Evolutionary conservation across 495 filamentous ascomycete species (phyloP).

Genomic region (Aspergillus baeticus): DNA sequence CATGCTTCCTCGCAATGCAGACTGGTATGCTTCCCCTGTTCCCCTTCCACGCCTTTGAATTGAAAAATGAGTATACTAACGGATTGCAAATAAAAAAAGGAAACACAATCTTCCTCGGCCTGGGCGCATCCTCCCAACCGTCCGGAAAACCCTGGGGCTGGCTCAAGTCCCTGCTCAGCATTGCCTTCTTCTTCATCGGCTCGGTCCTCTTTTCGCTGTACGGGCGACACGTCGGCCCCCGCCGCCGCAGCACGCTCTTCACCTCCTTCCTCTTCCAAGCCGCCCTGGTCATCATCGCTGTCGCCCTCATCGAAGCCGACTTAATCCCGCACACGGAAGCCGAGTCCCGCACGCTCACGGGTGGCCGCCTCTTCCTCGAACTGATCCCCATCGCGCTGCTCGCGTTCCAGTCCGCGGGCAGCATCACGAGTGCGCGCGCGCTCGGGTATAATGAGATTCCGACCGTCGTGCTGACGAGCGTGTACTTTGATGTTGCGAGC

Average conservation of each 20-base stretch:
- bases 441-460: constrained; percentile 71
- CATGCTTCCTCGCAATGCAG: constrained; percentile 63
- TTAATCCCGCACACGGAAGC: constrained; percentile 42
- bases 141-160: constrained; percentile 54
- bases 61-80: background rate
- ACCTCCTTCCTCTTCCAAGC: constrained; percentile 58
- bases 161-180: constrained; percentile 61
- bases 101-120: constrained; percentile 67
- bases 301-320: constrained; percentile 52
- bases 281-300: constrained; percentile 55
- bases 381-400: constrained; percentile 61
- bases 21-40: constrained; percentile 44
- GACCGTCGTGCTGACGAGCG: constrained; percentile 68
- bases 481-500: constrained; percentile 66
- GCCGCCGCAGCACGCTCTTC: constrained; percentile 52
- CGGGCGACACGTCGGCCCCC: constrained; percentile 36
- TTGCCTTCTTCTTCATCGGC: constrained; percentile 53
- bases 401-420: constrained; percentile 69
- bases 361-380: constrained; percentile 40
- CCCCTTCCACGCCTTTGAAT: background rate
- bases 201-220: constrained; percentile 8
- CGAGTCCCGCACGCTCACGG: constrained; percentile 22
- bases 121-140: constrained; percentile 55
- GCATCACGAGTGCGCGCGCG: constrained; percentile 61
- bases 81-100: constrained; percentile 33